Conservation (phyloP, 805 yeast genomes). For the Novakomyces olei region DNA sequence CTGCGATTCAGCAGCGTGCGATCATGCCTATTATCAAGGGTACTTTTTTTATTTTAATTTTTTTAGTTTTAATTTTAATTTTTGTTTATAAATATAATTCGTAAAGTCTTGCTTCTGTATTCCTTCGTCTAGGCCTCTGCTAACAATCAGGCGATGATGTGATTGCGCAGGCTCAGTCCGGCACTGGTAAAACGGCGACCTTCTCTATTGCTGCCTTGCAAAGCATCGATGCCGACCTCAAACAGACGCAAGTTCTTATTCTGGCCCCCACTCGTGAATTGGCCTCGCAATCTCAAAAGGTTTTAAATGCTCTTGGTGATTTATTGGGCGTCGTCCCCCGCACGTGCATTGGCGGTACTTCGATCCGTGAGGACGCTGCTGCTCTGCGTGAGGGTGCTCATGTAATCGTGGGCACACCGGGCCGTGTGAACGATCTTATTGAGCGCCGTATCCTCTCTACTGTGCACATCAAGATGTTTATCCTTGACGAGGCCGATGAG, state of each 20-base stretch:
- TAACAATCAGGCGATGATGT: slow-evolving; percentile 50
- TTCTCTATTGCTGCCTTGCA: slow-evolving; percentile 86
- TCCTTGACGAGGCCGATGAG: slow-evolving; percentile 95
- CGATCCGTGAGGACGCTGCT: slow-evolving; percentile 59
- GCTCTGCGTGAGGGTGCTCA: slow-evolving; percentile 62
- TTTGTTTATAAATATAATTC: not conserved
- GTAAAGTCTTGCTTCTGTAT: not conserved
- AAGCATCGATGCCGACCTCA: slow-evolving; percentile 48
- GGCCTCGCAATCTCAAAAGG: slow-evolving; percentile 81
- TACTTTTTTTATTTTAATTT: not conserved
- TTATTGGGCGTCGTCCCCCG: slow-evolving; percentile 69
- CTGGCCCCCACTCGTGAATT: slow-evolving; percentile 92
- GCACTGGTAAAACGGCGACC: slow-evolving; percentile 98
- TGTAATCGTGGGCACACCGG: slow-evolving; percentile 92
- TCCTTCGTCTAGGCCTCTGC: not conserved
- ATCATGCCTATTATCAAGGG: slow-evolving; percentile 59
- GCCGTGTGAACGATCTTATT: slow-evolving; percentile 79
- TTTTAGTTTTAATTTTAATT: not conserved
- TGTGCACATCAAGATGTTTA: slow-evolving; percentile 61
- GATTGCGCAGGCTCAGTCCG: slow-evolving; percentile 96
- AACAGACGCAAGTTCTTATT: slow-evolving; percentile 71
- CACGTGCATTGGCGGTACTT: slow-evolving; percentile 88
- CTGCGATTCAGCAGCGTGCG: slow-evolving; percentile 66
- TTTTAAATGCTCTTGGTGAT: slow-evolving; percentile 66
- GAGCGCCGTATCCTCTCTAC: slow-evolving; percentile 57